phyloP scores from a whole-genome alignment of 2,329 filamentous ascomycete genomes.

The Metarhizium anisopliae region DNA sequence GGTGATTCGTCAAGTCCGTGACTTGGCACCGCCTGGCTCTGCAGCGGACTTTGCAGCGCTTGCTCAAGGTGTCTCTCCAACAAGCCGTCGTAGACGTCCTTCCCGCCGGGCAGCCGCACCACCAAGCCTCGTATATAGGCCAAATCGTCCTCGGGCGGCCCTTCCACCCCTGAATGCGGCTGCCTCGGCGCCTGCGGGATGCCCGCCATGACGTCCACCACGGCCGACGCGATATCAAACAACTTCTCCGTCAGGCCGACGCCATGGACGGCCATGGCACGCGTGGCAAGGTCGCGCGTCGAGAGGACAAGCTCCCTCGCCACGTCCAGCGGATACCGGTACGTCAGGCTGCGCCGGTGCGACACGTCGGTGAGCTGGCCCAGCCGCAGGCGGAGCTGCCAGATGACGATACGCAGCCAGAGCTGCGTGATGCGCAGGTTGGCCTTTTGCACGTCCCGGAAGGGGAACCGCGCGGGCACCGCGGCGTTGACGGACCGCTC shows the following conservation, averaged over 20 bases:
- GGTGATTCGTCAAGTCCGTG: too few relatives aligned
- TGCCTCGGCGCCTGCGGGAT: conserved; percentile 22
- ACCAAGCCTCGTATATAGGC: conserved; percentile 28
- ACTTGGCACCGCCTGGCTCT: not conserved
- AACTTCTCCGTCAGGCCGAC: conserved; percentile 38
- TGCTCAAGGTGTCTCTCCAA: conserved; percentile 31
- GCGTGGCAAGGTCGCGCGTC: conserved; percentile 27
- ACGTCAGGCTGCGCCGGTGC: conserved; percentile 26
- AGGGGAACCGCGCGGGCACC: conserved; percentile 19
- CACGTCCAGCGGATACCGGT: conserved; percentile 32
- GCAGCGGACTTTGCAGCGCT: conserved; percentile 14
- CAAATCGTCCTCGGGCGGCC: conserved; percentile 25
- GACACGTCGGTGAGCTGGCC: conserved; percentile 28
- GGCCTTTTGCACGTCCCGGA: conserved; percentile 35
- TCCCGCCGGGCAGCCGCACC: conserved; percentile 26
- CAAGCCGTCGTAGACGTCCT: conserved; percentile 27
- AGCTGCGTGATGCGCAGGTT: conserved; percentile 35
- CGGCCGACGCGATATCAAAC: conserved; percentile 34
- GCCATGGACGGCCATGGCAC: conserved; percentile 32
- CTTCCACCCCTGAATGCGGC: too few relatives aligned
- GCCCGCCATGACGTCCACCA: conserved; percentile 34
- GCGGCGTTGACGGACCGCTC: conserved; percentile 28
- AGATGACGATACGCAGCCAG: conserved; percentile 35
- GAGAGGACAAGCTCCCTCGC: conserved; percentile 30
- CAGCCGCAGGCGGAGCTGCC: conserved; percentile 34